Percentiles rank a stretch among this genome's conserved stretches.
Evolutionary conservation across 1,284 basidiomycete species (phyloP).

Genomic region (Tilletia setariae): DNA sequence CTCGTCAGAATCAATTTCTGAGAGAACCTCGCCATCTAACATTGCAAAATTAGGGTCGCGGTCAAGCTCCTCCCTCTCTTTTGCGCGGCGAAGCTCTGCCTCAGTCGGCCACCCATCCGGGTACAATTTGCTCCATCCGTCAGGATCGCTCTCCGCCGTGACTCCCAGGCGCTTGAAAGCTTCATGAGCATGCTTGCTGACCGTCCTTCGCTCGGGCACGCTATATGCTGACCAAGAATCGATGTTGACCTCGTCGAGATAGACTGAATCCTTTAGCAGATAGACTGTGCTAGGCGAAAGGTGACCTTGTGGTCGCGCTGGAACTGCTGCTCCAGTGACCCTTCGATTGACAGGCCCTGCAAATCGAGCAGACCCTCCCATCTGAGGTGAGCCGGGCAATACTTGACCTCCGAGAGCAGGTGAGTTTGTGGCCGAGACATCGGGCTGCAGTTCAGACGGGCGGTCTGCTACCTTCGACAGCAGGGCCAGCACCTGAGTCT

Average conservation of each 20-base stretch:
- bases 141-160: background rate
- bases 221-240: background rate
- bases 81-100: background rate
- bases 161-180: slow-evolving; percentile 13
- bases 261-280: slow-evolving; percentile 6
- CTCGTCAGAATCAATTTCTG: slow-evolving; percentile 13
- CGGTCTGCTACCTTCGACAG: slow-evolving; percentile 2
- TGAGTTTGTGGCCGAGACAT: background rate
- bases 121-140: slow-evolving; percentile 8
- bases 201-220: background rate
- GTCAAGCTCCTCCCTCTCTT: slow-evolving; percentile 1
- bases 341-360: slow-evolving; percentile 3
- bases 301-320: slow-evolving; percentile 4
- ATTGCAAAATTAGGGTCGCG: slow-evolving; percentile 3
- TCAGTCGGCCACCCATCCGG: slow-evolving; percentile 10
- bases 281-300: slow-evolving; percentile 9
- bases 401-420: background rate
- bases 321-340: background rate
- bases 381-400: background rate
- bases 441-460: slow-evolving; percentile 1
- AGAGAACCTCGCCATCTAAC: background rate
- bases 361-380: slow-evolving; percentile 6
- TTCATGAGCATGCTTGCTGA: slow-evolving; percentile 11
- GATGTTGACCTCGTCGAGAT: slow-evolving; percentile 14
- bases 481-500: slow-evolving; percentile 10